Base-by-base conservation (phyloP, 1,139 yeast genomes). In the Pichia sp. region DNA sequence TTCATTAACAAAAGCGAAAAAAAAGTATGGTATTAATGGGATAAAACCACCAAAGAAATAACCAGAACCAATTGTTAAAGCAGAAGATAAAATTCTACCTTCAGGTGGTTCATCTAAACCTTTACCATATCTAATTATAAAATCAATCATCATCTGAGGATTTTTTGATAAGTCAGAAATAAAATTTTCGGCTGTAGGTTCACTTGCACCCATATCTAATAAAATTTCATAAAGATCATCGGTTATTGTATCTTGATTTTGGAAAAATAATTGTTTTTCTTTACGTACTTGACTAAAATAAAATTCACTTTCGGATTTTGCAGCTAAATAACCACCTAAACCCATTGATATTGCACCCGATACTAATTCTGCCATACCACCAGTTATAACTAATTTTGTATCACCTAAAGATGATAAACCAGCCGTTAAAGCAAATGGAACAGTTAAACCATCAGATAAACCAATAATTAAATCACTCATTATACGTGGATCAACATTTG, bases 311-410 rank as follows among this genome's bases (percentile, higher is more conserved):
- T 84, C 94, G n/a, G 85, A 78, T 58, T 80, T 80, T 30, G 92
- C 92, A 35, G 92, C 94, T 51, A 84, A 69, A 60, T 73, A 84
- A 20, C 94, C 94, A 49, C 94, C 94, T 48, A 84, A 73, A 4
- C 94, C 94, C 94, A 84, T 84, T 25, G 90, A 82, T 36, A 84
- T 83, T 37, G 92, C 87, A 37, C 94, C 94, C 4, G 87, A 80
- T 4, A 84, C 86, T 57, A 84, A 70, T 63, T 84, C 94, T 4
- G 92, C 92, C 76, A 84, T 77, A 34, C 92, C 94, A 71, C 92
- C 94, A 24, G 92, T 82, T 44, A 84, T 82, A 34, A 84, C 94
- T 57, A 84, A 69, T 59, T 73, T 79, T 16, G 89, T 69, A 58
- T 82, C 83, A 47, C 94, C 94, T 47, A 84, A 69, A 1, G 89